Conservation (phyloP, 306 rosid species). For the Prunus campanulata region DNA sequence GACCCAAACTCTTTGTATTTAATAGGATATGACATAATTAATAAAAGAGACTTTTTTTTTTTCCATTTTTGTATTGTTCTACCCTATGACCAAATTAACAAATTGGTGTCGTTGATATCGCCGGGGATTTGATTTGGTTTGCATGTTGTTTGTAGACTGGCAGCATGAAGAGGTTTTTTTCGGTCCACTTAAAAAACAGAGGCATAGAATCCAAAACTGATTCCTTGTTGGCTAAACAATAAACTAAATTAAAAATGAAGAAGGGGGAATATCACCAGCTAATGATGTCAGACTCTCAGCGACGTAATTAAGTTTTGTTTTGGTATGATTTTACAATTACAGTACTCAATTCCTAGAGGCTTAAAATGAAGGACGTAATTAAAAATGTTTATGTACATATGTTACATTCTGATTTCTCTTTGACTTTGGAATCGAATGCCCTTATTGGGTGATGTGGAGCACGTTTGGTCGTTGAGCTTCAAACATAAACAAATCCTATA, state of each 20-base stretch:
- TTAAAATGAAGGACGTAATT: too few species aligned
- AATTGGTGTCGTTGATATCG: conserved; percentile 7
- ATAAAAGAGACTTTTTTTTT: not conserved
- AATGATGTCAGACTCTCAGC: not conserved
- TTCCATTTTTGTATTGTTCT: not conserved
- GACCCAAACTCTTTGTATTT: not conserved
- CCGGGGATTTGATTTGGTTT: not conserved
- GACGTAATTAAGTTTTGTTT: not conserved
- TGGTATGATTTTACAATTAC: too few species aligned
- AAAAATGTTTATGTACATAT: too few species aligned
- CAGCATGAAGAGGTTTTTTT: not conserved
- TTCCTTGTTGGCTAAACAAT: not conserved
- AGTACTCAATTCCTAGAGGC: too few species aligned
- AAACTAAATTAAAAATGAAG: not conserved
- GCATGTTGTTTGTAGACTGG: not conserved
- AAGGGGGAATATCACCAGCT: conserved; percentile 2
- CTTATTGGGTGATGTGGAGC: too few species aligned
- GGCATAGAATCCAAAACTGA: not conserved
- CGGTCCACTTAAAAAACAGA: not conserved
- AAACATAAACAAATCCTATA: too few species aligned
- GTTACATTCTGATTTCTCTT: too few species aligned
- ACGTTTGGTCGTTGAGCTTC: too few species aligned
- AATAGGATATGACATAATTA: not conserved
- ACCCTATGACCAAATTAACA: not conserved
- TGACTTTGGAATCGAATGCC: too few species aligned